Evolutionary conservation across 1,139 yeast genomes (phyloP).

Genomic region (Meyerozyma smithsonii): DNA sequence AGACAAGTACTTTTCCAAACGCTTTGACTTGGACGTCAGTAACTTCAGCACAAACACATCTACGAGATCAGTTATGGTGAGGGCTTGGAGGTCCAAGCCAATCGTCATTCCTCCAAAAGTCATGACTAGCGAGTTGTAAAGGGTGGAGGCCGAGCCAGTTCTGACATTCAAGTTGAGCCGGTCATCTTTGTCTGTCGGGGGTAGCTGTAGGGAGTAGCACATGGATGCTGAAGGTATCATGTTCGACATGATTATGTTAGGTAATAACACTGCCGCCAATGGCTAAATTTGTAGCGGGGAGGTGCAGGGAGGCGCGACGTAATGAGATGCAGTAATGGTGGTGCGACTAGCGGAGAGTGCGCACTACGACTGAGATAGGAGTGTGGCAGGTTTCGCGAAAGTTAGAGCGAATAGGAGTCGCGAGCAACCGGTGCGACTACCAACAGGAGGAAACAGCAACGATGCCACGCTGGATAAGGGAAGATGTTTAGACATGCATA

Average conservation of each 20-base stretch:
- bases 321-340: too few species aligned
- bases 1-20: conserved; percentile 44
- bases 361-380: too few species aligned
- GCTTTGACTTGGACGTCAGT: conserved; percentile 21
- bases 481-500: too few species aligned
- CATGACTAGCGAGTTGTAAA: conserved; percentile 54
- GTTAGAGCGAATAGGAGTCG: too few species aligned
- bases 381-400: too few species aligned
- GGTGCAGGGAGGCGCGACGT: not conserved
- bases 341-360: not conserved
- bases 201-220: conserved; percentile 44
- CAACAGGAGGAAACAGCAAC: too few species aligned
- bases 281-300: not conserved
- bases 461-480: too few species aligned
- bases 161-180: conserved; percentile 50
- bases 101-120: conserved; percentile 67
- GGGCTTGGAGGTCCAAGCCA: conserved; percentile 43
- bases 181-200: conserved; percentile 43
- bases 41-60: conserved; percentile 25
- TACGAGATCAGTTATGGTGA: conserved; percentile 29
- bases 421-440: too few species aligned
- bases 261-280: not conserved
- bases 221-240: conserved; percentile 46
- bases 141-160: conserved; percentile 61
- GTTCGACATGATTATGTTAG: conserved; percentile 30